Evolutionary conservation across 1,284 basidiomycete genomes (phyloP), one percentile per base, ranked within the genome.

Genomic region (Pterulicium gracile): DNA sequence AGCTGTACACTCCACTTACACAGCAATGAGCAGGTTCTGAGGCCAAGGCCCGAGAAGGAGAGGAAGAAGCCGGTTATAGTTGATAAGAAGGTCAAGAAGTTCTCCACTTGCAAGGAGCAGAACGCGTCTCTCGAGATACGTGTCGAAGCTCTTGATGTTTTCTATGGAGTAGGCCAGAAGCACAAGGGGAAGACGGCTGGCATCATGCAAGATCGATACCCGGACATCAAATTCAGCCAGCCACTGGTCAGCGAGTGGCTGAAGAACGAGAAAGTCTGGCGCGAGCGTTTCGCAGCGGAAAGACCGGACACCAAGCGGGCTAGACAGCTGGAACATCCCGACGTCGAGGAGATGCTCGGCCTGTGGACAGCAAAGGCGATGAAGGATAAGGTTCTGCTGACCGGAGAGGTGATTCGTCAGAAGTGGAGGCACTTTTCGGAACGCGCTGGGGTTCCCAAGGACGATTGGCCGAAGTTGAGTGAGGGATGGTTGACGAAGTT

Each of bases 301-400:
- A 42, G 22, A 44, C 20, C 17, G 21, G 18, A 41, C 7, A 17
- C 27, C 27, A 59, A 61, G 27, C 49, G 50, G 15, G 42, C 35
- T 5, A 41, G 48, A 14, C 58, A 60, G 45, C 54, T 52, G 12
- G 52, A 61, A 45, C 57, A 61, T 43, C 63, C 62, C 4, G 55
- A 64, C 20, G 51, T 67, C 21, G 54, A 50, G 1, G 54, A 61
- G 46, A 62, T 64, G 56, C 49, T 66, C 41, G 46, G 57, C 7
- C 42, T 60, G 0, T 66, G 64, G 64, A 56, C 63, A 22, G 40
- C 52, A 43, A 55, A 61, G 42, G 60, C 59, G 24, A 58, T 63
- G 55, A 40, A 19, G 1, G 57, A 62, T 44, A 46, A 45, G 0
- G 46, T 65, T 40, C 22, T 51, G 2, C 19, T 65, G 12, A 62